These are phyloP conservation scores for Apophysomyces sp. DNA, from an alignment of 371 early-diverging fungal species.

Conservation along the genomic window DNA sequence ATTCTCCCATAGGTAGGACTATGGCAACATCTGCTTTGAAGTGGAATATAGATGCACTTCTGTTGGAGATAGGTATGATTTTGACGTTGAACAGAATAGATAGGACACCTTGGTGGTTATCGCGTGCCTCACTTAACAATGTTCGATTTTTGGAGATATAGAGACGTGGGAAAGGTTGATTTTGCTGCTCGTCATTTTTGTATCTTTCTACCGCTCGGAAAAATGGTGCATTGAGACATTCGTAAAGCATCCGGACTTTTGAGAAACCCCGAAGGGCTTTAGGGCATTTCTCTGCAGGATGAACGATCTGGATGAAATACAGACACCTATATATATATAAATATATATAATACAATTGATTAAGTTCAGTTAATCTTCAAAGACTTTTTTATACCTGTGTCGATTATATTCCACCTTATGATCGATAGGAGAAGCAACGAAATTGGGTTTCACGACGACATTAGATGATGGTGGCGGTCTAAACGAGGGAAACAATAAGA, in stretches of 20 bases:
- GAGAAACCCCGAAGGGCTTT: conserved; percentile 30
- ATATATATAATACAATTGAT: too few relatives aligned
- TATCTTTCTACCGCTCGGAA: conserved; percentile 41
- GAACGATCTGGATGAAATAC: conserved; percentile 27
- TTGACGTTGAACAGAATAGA: conserved; percentile 39
- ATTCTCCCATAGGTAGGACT: conserved; percentile 32
- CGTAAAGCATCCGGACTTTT: conserved; percentile 36
- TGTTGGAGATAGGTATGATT: conserved; percentile 3
- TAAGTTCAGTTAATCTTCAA: too few relatives aligned
- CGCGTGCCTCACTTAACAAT: conserved; percentile 28
- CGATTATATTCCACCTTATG: background rate
- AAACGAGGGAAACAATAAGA: too few relatives aligned
- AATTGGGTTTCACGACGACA: too few relatives aligned
- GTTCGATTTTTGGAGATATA: conserved; percentile 52
- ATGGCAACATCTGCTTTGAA: conserved; percentile 30
- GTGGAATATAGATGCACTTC: conserved; percentile 10
- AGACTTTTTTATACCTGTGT: background rate
- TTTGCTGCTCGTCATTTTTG: conserved; percentile 23
- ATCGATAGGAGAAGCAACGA: too few relatives aligned
- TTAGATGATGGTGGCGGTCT: too few relatives aligned
- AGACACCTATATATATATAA: conserved; percentile 38
- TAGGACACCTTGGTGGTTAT: conserved; percentile 35
- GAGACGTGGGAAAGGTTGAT: conserved; percentile 43
- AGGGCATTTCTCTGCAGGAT: conserved; percentile 23
- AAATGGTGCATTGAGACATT: conserved; percentile 43